Percentiles rank a stretch among this genome's conserved stretches.
These are phyloP conservation scores for Plasmodium falciparum DNA, from an alignment of 169 alveolate species.

Conservation along the genomic window DNA sequence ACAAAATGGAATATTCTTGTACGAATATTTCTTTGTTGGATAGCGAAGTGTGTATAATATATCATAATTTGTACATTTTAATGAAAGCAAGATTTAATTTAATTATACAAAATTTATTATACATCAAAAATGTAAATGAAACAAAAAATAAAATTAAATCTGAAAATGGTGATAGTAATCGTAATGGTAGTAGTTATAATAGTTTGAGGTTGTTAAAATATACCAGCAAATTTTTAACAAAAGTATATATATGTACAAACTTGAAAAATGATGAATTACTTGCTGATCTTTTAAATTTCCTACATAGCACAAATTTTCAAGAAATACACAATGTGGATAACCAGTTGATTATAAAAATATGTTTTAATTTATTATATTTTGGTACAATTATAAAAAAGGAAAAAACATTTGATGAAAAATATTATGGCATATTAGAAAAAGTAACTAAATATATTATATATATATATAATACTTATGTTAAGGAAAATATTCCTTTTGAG, in stretches of 20 bases:
- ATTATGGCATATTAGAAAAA: slow-evolving; percentile 22
- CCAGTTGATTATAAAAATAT: neutral
- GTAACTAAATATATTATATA: slow-evolving; percentile 36
- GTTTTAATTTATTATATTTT: slow-evolving; percentile 26
- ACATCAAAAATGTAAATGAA: slow-evolving; percentile 2
- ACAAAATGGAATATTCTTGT: neutral
- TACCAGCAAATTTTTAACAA: slow-evolving; percentile 11
- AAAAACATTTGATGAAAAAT: slow-evolving; percentile 30
- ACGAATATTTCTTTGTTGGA: neutral
- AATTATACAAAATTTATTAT: slow-evolving; percentile 18
- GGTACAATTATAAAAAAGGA: slow-evolving; percentile 62
- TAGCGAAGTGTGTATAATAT: neutral
- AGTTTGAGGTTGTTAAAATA: slow-evolving; percentile 1
- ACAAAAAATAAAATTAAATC: slow-evolving; percentile 3
- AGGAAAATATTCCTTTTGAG: slow-evolving; percentile 7
- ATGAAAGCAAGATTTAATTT: slow-evolving; percentile 21
- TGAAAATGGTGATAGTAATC: slow-evolving; percentile 1
- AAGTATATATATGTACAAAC: slow-evolving; percentile 17
- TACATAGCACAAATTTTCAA: slow-evolving; percentile 2
- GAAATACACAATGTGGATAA: neutral
- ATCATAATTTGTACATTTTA: slow-evolving; percentile 7
- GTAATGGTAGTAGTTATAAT: neutral
- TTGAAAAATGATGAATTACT: neutral
- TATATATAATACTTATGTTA: slow-evolving; percentile 18
- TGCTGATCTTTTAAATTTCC: neutral